Base-by-base conservation (phyloP, 2,329 filamentous ascomycete genomes). In the Chaetomiaceae sp. region DNA sequence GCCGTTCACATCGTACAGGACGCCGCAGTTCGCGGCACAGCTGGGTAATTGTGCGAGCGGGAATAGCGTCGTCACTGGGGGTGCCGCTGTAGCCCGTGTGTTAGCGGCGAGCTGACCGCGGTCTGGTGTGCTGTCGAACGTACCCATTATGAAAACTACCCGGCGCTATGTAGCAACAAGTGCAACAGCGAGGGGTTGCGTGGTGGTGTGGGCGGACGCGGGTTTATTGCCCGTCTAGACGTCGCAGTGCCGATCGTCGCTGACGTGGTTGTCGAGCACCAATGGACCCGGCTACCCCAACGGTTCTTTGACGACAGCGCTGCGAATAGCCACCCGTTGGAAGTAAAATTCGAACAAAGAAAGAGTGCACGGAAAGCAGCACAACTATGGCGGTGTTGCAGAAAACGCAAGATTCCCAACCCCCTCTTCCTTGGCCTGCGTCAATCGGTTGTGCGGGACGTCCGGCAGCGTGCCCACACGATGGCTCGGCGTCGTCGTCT, bases 1-100 rank as follows among this genome's bases (percentile, higher is more conserved):
- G 37, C 75, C 76, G 60, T 89, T 86, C 48, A 85, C 87, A 64
- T 86, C 77, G 60, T 75, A 80, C 36, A 88, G 77, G 22, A 69
- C 62, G 35, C 74, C 72, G 59, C 84, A 88, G 38, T 60, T 51
- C 18, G 69, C 62, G 9, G 79, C 83, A 58, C 84, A 88, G 20
- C 73, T 61, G 4, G 84, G 84, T 39, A 88, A 75, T 34, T 71
- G 64, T 38, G 58, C 54, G 56, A 81, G 78, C 39, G 79, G 78
- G 34, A 79, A 69, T 52, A 83, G 70, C 6, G 76, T 78, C 11
- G 75, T 78, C 39, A 51, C 47, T n/a, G n/a, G n/a, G n/a, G n/a
- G n/a, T n/a, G n/a, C n/a, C n/a, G n/a, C n/a, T 51, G 52, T 42
- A 10, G 34, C 19, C 8, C 1, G n/a, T 7, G n/a, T 12, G 37